Base-by-base conservation (phyloP, 2,329 filamentous ascomycete genomes). In the Passalora sequoiae region DNA sequence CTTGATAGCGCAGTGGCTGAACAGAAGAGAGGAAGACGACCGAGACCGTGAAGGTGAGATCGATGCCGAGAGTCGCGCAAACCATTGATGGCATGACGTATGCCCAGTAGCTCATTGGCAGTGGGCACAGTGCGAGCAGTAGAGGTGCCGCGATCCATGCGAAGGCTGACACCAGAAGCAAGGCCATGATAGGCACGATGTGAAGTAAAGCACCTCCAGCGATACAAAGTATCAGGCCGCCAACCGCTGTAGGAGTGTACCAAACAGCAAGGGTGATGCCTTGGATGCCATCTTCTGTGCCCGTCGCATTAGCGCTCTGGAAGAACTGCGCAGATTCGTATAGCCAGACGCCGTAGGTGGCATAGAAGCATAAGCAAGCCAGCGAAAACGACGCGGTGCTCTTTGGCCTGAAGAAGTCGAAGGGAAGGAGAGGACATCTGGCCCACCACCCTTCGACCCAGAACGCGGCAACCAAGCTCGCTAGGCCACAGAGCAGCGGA, bases 71-170 rank as follows among this genome's bases (percentile, higher is more conserved):
- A 1, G 63, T 64, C 3, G 58, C 59, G 46, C 60, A 64, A 2
- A 66, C 32, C 62, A 65, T 64, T 4, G 63, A 62, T 8, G 63
- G 63, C 44, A 66, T 55, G 10, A 63, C 57, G 38, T 57, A 60
- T 0, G 57, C 47, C 63, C 63, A 66, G 53, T 65, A 66, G 25
- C 55, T 49, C 20, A 63, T 38, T 1, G 59, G 60, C 5, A 55
- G 29, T 1, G 61, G 57, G 12, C 53, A 55, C 13, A 65, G 46
- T 1, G 63, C 63, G 15, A 66, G 54, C 3, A 66, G 47, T 2
- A 66, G 50, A 5, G 63, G 61, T 22, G 63, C 61, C 4, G 51
- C 57, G 21, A 66, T 56, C 63, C 63, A 66, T 2, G 60, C 59
- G 2, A 61, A 33, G 2, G 56, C 61, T 4, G 63, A 63, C 3